A percentile compares a stretch with the other conserved stretches of the same genome.
Evolutionary conservation across 805 yeast genomes (phyloP).

Genomic region (Wickerhamiella musiphila): DNA sequence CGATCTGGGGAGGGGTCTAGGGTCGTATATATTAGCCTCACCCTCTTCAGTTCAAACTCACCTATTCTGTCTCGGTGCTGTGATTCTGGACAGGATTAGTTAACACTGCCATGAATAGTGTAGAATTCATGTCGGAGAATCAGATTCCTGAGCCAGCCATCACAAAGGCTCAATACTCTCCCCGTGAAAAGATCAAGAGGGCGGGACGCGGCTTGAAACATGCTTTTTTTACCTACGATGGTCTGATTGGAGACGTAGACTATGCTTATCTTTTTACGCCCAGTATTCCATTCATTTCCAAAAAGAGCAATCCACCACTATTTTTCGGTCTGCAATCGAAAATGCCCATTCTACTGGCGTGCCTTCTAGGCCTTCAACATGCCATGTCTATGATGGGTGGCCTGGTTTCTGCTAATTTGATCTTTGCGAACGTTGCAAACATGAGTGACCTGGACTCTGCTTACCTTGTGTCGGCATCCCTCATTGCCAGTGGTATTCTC

Average conservation of each 20-base stretch:
- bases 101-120: no score
- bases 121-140: no score
- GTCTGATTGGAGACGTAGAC: conserved; percentile 76
- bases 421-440: conserved; percentile 49
- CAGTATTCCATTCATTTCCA: conserved; percentile 45
- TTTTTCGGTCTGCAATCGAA: conserved; percentile 68
- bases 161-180: no score
- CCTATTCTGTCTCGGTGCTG: no score
- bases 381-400: conserved; percentile 86
- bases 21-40: no score
- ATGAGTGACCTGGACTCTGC: conserved; percentile 33
- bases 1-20: no score
- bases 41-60: no score
- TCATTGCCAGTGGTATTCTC: conserved; percentile 54
- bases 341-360: conserved; percentile 66
- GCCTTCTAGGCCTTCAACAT: conserved; percentile 74
- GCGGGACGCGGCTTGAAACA: conserved; percentile 4
- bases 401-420: conserved; percentile 65
- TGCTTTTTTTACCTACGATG: conserved; percentile 51
- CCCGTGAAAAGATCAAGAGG: no score
- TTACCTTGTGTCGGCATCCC: conserved; percentile 52
- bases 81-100: no score
- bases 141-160: no score
- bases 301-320: conserved; percentile 38
- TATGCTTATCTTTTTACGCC: conserved; percentile 70